Evolutionary conservation across 306 rosid genomes (phyloP).

Genomic region (Dalbergia cochinchinensis): DNA sequence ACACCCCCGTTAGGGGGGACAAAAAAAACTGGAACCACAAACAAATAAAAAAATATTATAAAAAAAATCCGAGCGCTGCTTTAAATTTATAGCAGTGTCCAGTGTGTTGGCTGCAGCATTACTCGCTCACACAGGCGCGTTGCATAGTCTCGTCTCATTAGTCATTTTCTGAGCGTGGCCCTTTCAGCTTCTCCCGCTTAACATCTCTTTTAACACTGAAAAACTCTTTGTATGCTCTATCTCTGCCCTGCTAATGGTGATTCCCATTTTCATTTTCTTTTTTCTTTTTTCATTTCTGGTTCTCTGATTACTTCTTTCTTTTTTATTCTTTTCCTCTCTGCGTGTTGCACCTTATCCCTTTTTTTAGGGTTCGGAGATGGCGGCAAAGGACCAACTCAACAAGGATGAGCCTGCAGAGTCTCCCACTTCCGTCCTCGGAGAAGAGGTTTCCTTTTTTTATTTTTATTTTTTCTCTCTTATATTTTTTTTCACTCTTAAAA

Average conservation of each 20-base stretch:
- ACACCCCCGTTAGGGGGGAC: background rate
- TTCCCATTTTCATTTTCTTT: background rate
- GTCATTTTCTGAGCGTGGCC: background rate
- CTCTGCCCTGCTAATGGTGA: conserved; percentile 31
- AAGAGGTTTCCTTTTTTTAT: conserved; percentile 61
- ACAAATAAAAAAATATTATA: background rate
- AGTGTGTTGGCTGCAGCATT: background rate
- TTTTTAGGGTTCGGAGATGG: conserved; percentile 69
- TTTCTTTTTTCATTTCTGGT: background rate
- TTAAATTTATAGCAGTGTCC: background rate
- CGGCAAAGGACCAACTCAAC: conserved; percentile 44
- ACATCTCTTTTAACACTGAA: background rate
- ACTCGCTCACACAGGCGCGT: background rate
- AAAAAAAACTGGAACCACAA: background rate
- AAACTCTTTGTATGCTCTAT: background rate
- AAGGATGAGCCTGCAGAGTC: conserved; percentile 66
- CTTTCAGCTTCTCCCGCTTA: background rate
- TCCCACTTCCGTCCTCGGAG: conserved; percentile 86
- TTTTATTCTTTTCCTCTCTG: background rate
- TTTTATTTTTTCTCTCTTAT: background rate
- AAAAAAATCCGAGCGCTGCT: background rate
- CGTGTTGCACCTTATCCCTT: no score
- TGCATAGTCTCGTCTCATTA: no score
- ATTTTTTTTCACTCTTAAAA: background rate
- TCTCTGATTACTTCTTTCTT: background rate